phyloP scores from a whole-genome alignment of 768 basidiomycete genomes.

The Chalciporus pseudorubinellus region DNA sequence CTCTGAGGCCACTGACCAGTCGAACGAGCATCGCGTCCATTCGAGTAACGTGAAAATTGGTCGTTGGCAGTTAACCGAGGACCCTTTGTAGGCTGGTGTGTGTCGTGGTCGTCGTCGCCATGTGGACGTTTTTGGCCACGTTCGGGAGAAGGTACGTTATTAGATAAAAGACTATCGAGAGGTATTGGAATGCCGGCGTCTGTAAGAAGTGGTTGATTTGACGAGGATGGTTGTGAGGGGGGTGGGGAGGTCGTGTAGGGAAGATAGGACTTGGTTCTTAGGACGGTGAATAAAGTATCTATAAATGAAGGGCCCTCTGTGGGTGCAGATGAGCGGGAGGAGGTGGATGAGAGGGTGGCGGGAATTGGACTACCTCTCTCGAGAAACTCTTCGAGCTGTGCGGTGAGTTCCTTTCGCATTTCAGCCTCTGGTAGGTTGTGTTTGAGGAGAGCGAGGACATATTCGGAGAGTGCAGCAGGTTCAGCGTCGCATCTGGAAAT shows the following conservation, averaged over 20 bases:
- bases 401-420: constrained; percentile 72
- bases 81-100: constrained; percentile 63
- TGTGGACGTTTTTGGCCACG: constrained; percentile 64
- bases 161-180: constrained; percentile 58
- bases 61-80: constrained; percentile 63
- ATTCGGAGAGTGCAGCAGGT: constrained; percentile 89
- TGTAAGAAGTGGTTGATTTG: constrained; percentile 34
- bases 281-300: constrained; percentile 79
- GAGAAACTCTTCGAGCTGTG: constrained; percentile 88
- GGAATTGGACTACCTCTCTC: constrained; percentile 65
- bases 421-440: constrained; percentile 83
- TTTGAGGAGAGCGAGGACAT: constrained; percentile 89
- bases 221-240: constrained; percentile 32
- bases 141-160: constrained; percentile 45
- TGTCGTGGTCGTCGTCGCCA: constrained; percentile 60
- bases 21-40: constrained; percentile 40
- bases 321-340: constrained; percentile 13
- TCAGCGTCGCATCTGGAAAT: constrained; percentile 90
- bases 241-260: constrained; percentile 58
- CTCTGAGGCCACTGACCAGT: constrained; percentile 43
- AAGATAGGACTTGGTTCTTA: constrained; percentile 83
- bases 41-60: constrained; percentile 63
- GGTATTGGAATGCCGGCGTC: constrained; percentile 81
- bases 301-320: constrained; percentile 75
- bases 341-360: not conserved